Base-by-base conservation (phyloP, 2,329 filamentous ascomycete genomes). In the Monosporascus sp. region DNA sequence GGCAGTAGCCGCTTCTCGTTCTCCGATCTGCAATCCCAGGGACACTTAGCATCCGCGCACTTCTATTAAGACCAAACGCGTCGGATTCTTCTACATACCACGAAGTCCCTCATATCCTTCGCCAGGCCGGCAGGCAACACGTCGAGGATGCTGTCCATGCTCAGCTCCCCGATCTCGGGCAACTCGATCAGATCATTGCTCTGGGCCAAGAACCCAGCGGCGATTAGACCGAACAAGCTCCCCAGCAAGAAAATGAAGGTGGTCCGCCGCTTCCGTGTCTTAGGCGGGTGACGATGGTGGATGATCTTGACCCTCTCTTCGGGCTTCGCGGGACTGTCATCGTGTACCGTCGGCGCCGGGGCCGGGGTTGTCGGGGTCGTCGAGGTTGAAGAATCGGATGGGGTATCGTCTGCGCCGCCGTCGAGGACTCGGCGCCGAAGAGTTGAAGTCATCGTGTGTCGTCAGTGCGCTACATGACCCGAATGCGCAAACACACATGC, bases 121-220 rank as follows among this genome's bases (percentile, higher is more conserved):
- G 97, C 78, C 58, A 99, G 83, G 6, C 89, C 88, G 3, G 90
- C 89, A 0, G 94, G 94, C 38, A 99, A 79, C 1, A 89, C 90
- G 70, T 97, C 94, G 52, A 96, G 78, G 53, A 97, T 72, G 56
- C 83, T 87, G 60, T 97, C 92, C 72, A 99, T 81, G 65, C 89
- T 94, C 65, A 89, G 77, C 53, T 93, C 89, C 50, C 77, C 74
- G 47, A 87, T 68, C 63, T 85, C 83, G 15, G 82, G 82, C 58
- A 97, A 78, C 56, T 90, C 90, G 58, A 97, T 92, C 57, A 97
- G 80, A 65, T 97, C 91, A 71, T 92, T 94, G 68, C 81, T 89
- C 60, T 88, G 87, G 31, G 92, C 93, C 62, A 99, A 94, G 70
- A 96, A 91, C 31, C 91, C 87, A 2, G 94, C 94, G 2, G 87